A percentile compares a stretch with the other conserved stretches of the same genome.
These are phyloP conservation scores for Fusarium caatingaense DNA, from an alignment of 2,329 filamentous ascomycete genomes.

Conservation along the genomic window DNA sequence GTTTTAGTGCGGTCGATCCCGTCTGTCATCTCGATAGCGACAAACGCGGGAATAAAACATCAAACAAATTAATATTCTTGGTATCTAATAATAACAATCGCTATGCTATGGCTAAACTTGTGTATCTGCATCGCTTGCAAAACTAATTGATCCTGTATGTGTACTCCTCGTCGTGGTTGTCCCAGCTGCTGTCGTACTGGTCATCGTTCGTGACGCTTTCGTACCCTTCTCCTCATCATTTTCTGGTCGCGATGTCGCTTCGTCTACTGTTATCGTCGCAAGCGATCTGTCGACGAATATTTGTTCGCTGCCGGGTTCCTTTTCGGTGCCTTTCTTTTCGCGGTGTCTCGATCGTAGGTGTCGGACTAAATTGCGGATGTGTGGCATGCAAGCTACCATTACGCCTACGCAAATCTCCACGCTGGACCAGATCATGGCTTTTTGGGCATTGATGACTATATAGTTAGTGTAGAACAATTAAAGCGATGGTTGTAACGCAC, in stretches of 20 bases:
- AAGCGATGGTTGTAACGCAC: not conserved
- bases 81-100: not conserved
- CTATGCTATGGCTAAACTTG: slow-evolving; percentile 4
- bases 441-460: slow-evolving; percentile 7
- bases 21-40: not conserved
- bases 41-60: not conserved
- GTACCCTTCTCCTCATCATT: not conserved
- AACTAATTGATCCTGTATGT: not conserved
- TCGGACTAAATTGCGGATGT: slow-evolving; percentile 11
- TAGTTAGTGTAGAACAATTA: not conserved
- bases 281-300: slow-evolving; percentile 30
- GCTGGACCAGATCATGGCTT: slow-evolving; percentile 18
- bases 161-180: not conserved
- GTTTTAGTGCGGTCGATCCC: slow-evolving; percentile 15
- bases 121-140: slow-evolving; percentile 21
- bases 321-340: not conserved
- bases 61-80: not conserved
- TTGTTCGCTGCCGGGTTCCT: not conserved
- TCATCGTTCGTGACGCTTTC: not conserved
- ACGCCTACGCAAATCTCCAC: slow-evolving; percentile 21
- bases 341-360: not conserved
- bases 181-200: not conserved
- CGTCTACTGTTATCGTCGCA: not conserved
- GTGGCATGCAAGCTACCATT: slow-evolving; percentile 34
- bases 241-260: not conserved